Evolutionary conservation across 495 filamentous ascomycete genomes (phyloP), one percentile per base, ranked within the genome.

Genomic region (Tetracladium setigerum): DNA sequence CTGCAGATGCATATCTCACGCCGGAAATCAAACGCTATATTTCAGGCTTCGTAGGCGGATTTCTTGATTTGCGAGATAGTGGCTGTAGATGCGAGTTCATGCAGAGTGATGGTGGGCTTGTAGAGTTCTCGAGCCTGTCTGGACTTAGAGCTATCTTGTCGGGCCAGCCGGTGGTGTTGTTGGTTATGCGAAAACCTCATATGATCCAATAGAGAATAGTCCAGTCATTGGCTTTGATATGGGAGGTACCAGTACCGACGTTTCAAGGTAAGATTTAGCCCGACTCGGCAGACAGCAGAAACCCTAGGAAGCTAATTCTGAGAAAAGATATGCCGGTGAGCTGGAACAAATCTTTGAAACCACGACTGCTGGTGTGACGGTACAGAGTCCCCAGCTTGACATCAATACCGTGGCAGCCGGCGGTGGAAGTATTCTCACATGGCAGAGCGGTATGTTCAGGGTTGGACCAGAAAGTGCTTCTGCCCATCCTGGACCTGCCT

Each of bases 141-240:
- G 78, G 79, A 6, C 54, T 81, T 30, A 72, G 73, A 49, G 77
- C 75, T 2, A 79, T 83, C 39, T 53, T 82, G 1, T 79, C 76
- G 19, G 78, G 78, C 77, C 78, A 15, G 78, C 78, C 27, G 79
- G 77, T 43, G 79, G 65, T 17, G 63, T 68, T 3, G 63, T 66
- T 16, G 63, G 65, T n/a, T 63, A 58, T 53, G 58, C 55, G 5
- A 53, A 54, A 41, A 65, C 65, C 7, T 62, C 49, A n/a, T 66
- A 52, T 30, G 62, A 68, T 49, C 13, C 39, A 10, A 52, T 57
- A 2, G 41, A 55, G 12, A 50, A 49, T 19, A 59, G 40, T 14
- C 60, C 62, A 14, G 44, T 62, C 5, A 61, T 64, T 15, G 62
- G 60, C 2, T 60, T 63, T 19, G 61, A 63, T 38, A 63, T 63